Conservation (phyloP, 768 basidiomycete species). For the Amanita muscaria region DNA sequence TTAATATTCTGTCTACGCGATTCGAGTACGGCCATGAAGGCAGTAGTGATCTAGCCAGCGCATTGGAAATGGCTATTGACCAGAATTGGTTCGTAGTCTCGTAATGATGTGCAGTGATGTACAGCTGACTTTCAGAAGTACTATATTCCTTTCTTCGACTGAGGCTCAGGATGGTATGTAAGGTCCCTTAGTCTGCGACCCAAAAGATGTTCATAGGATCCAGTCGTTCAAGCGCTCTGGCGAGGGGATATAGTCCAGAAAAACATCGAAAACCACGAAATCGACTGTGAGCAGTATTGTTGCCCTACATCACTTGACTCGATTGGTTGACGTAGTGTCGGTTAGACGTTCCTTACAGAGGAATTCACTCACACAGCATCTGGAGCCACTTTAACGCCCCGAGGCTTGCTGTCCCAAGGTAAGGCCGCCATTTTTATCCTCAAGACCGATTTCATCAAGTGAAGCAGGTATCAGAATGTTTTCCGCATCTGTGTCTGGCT, state of each 20-base stretch:
- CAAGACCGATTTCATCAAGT: slow-evolving; percentile 4
- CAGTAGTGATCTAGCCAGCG: slow-evolving; percentile 61
- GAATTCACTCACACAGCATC: slow-evolving; percentile 42
- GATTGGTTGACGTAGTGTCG: not conserved
- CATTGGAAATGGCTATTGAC: slow-evolving; percentile 88
- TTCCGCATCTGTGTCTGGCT: slow-evolving; percentile 75
- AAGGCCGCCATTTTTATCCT: slow-evolving; percentile 3
- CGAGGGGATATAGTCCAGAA: slow-evolving; percentile 72
- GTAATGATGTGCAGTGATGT: not conserved
- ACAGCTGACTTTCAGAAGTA: slow-evolving; percentile 28
- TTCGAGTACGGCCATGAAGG: slow-evolving; percentile 74
- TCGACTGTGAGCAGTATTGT: slow-evolving; percentile 53
- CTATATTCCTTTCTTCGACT: slow-evolving; percentile 76
- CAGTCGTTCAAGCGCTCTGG: slow-evolving; percentile 82
- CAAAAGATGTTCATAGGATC: not conserved
- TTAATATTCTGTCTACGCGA: slow-evolving; percentile 68
- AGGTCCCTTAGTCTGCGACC: not conserved
- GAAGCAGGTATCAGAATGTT: slow-evolving; percentile 69
- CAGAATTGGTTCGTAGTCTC: slow-evolving; percentile 57
- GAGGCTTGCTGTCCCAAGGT: slow-evolving; percentile 76
- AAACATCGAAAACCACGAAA: slow-evolving; percentile 64
- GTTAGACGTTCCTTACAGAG: slow-evolving; percentile 61
- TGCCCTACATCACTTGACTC: no score
- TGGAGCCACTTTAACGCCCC: slow-evolving; percentile 70
- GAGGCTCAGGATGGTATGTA: slow-evolving; percentile 73